Evolutionary conservation across 495 filamentous ascomycete genomes (phyloP), one percentile per base, ranked within the genome.

Genomic region (Hypomontagnella monticulosa): DNA sequence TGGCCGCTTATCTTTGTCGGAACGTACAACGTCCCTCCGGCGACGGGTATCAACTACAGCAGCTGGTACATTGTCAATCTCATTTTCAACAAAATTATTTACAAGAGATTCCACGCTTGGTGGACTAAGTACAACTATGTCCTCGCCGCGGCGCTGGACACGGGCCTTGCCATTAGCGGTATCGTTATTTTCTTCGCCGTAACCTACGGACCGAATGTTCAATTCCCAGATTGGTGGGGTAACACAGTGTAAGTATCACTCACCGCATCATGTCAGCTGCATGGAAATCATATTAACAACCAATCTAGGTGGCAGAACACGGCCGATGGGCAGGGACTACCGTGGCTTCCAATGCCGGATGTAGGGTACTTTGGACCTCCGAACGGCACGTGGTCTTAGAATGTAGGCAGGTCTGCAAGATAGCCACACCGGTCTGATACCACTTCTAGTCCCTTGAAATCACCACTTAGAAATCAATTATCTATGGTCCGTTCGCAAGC

Each of bases 1-100:
- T 79, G 78, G 78, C 80, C 79, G 1, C 66, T 81, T 19, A 78
- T 83, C 19, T 80, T 81, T 50, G 78, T 78, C 4, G 80, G 80
- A 14, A 80, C 78, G 12, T 76, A 74, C 57, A 79, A 81, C 46
- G 67, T 54, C 2, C 66, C 60, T 37, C 58, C 70, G 59, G 80
- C 79, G 4, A 81, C 79, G n/a, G 79, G 79, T 10, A 82, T 81
- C 53, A 82, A 81, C 59, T 81, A 82, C 52, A 79, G 77, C 43
- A 80, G 77, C 60, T 81, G 79, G 78, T 78, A 78, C 12, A 68
- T 82, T 23, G 79, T 82, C 57, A 80, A 80, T 62, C 73, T 79
- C 19, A 51, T 78, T 53, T 83, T 83, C 73, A 79, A 80, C 58
- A 67, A 76, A 61, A 59, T 78, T 57, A 75, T 80, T 47, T 76